A percentile compares a stretch with the other conserved stretches of the same genome.
These are phyloP conservation scores for Priceomyces fermenticarens DNA, from an alignment of 805 yeast genomes.

Conservation along the genomic window DNA sequence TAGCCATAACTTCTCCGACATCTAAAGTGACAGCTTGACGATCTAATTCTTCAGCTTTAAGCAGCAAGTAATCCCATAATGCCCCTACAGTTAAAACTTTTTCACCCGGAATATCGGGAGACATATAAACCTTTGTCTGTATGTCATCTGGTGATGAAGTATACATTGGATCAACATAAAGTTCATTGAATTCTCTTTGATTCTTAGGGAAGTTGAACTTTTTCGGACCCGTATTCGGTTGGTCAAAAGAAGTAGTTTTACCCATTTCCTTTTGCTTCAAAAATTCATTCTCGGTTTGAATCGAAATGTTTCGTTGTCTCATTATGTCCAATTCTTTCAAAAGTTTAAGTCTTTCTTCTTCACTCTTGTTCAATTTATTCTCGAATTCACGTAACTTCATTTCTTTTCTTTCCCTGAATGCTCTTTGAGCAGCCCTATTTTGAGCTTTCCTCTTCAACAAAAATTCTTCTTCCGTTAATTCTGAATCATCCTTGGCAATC, in stretches of 20 bases:
- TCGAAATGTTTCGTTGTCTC: constrained; percentile 52
- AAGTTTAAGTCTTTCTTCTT: constrained; percentile 48
- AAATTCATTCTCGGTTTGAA: constrained; percentile 61
- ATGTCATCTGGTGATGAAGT: constrained; percentile 15
- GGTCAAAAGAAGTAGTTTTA: not conserved
- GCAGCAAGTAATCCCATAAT: constrained; percentile 73
- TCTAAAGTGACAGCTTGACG: constrained; percentile 49
- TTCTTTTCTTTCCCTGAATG: constrained; percentile 81
- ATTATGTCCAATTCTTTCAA: constrained; percentile 48
- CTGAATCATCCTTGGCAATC: constrained; percentile 35
- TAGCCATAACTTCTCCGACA: constrained; percentile 54
- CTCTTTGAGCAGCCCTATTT: constrained; percentile 84
- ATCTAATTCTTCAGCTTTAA: constrained; percentile 45
- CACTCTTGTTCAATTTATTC: constrained; percentile 54
- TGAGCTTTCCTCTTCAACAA: constrained; percentile 67
- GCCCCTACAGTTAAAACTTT: constrained; percentile 70
- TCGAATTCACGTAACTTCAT: constrained; percentile 67
- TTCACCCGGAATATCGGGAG: constrained; percentile 37
- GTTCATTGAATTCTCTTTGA: constrained; percentile 32
- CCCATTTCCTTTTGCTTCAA: constrained; percentile 27
- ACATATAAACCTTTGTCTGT: constrained; percentile 29
- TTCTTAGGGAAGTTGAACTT: constrained; percentile 32
- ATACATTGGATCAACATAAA: constrained; percentile 27
- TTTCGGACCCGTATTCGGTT: not conserved
- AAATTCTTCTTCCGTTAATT: constrained; percentile 39